Base-by-base conservation (phyloP, 768 basidiomycete genomes). In the Tricholoma sp. region DNA sequence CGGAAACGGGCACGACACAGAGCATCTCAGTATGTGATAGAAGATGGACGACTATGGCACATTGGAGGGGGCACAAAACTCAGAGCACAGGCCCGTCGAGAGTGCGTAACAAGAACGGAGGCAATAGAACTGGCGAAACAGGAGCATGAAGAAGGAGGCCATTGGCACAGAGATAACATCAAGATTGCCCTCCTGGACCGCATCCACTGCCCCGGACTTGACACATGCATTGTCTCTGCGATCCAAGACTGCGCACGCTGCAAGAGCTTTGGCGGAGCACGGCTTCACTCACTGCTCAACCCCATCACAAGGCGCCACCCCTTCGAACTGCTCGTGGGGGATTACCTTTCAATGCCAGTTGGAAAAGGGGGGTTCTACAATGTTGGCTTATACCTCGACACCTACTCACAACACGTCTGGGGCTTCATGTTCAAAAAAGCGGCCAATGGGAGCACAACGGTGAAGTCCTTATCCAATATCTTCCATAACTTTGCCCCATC, bases 391-490 rank as follows among this genome's bases (percentile, higher is more conserved):
- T 56, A 50, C 15, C 32, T 76, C 3, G 75, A 76, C 54, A 61
- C 55, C 2, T 72, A 51, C 52, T 65, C 70, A 1, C 67, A 67
- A 32, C 63, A 61, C 9, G 59, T 66, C 0, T 75, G 70, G 71
- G 71, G 50, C 0, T 63, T 48, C 58, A 69, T 64, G 44, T 57
- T 64, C 32, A 72, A 71, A 39, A 52, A 3, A 6, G 34, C 29
- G 8, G 50, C 4, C 3, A 52, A 4, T 24, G 24, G 24, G 4
- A 1, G 4, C 24, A 24, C 1, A 24, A 24, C 4, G 24, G 24
- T 24, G 24, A 24, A 24, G 24, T 24, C 24, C 1, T 24, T 24
- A 24, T 2, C 24, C 24, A 24, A 24, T 24, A 24, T 24, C 4
- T 24, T 24, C 24, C 24, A 24, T 24, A 24, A 24, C 24, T 24